Percentiles rank a stretch among this genome's conserved stretches.
phyloP scores from a whole-genome alignment of 108 stramenopile genomes.

The Conticribra guillardii region DNA sequence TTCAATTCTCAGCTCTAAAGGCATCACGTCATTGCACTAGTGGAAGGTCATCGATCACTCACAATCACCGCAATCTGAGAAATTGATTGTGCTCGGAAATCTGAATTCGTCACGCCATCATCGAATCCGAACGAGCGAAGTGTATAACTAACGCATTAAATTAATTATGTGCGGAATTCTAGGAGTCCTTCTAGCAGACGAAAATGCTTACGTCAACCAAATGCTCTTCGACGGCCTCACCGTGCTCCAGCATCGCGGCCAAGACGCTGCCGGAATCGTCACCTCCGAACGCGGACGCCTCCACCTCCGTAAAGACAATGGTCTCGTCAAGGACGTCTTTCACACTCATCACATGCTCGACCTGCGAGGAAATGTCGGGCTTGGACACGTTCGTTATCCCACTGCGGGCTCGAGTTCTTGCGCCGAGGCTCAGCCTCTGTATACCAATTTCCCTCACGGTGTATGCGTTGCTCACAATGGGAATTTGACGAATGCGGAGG shows the following conservation, averaged over 20 bases:
- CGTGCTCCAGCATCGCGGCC: conserved; percentile 98
- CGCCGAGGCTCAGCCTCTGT: conserved; percentile 96
- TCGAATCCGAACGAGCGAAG: too few relatives aligned
- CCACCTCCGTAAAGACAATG: conserved; percentile 96
- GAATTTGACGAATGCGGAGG: conserved; percentile 93
- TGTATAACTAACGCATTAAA: too few relatives aligned
- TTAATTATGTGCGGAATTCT: conserved; percentile 91
- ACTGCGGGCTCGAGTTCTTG: conserved; percentile 91
- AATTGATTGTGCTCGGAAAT: too few relatives aligned
- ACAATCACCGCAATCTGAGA: too few relatives aligned
- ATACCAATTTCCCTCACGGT: conserved; percentile 98
- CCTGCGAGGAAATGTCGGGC: conserved; percentile 89
- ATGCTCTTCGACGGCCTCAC: conserved; percentile 97
- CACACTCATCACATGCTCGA: conserved; percentile 94
- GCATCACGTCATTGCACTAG: too few relatives aligned
- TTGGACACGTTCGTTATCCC: conserved; percentile 98
- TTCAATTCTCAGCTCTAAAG: too few relatives aligned
- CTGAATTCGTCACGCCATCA: too few relatives aligned
- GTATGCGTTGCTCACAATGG: conserved; percentile 99
- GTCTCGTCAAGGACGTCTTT: conserved; percentile 97
- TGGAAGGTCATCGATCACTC: too few relatives aligned
- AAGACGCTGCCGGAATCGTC: conserved; percentile 99
- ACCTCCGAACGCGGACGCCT: conserved; percentile 85
- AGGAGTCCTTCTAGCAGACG: conserved; percentile 85
- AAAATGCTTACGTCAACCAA: conserved; percentile 89